phyloP scores from a whole-genome alignment of 805 yeast species.

The Metschnikowia gruessii region DNA sequence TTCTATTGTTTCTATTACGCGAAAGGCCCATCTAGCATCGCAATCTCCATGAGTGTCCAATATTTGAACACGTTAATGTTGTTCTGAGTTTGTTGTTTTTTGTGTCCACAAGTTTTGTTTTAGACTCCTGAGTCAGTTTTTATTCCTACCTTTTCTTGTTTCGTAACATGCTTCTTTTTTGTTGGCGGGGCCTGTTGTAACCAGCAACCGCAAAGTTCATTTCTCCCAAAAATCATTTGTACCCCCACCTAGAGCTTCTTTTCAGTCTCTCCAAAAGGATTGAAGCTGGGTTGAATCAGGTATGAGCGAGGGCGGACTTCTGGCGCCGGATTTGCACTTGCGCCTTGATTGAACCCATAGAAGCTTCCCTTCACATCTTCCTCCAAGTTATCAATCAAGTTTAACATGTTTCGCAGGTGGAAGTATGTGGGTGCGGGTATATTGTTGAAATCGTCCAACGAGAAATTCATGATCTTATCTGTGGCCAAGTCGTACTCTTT shows the following conservation, averaged over 20 bases:
- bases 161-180: background rate
- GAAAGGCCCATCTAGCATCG: background rate
- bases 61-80: too few species aligned
- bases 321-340: background rate
- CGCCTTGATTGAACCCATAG: conserved; percentile 35
- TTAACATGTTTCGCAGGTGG: conserved; percentile 49
- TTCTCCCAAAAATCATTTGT: too few species aligned
- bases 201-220: too few species aligned
- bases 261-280: conserved; percentile 16
- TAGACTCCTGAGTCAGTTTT: background rate
- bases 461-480: conserved; percentile 42
- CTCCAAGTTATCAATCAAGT: conserved; percentile 44
- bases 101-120: too few species aligned
- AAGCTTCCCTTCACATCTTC: conserved; percentile 42
- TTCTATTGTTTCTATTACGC: conserved; percentile 1
- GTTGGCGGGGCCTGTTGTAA: too few species aligned
- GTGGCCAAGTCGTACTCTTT: conserved; percentile 38
- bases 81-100: too few species aligned
- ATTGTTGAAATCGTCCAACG: conserved; percentile 41
- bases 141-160: background rate
- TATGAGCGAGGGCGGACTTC: conserved; percentile 12
- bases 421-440: conserved; percentile 46
- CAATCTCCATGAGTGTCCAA: background rate
- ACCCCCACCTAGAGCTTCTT: background rate
- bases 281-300: conserved; percentile 15